Conservation (phyloP, 1,284 basidiomycete species). For the Cryptococcus sp. region DNA sequence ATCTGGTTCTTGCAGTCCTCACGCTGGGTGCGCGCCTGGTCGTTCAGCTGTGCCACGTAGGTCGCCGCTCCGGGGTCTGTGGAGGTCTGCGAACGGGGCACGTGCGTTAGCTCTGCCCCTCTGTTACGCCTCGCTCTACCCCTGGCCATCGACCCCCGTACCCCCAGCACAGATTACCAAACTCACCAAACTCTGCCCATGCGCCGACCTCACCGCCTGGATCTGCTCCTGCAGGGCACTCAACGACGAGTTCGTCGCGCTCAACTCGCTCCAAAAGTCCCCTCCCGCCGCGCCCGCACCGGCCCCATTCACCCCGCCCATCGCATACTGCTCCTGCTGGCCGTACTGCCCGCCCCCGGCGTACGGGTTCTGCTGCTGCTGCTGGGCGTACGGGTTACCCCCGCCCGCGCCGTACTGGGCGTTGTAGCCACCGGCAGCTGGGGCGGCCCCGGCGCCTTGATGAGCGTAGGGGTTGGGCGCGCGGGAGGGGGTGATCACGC, state of each 20-base stretch:
- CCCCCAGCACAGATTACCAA: background rate
- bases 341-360: constrained; percentile 30
- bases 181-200: constrained; percentile 41
- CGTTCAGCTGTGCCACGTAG: constrained; percentile 65
- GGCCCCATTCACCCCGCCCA: constrained; percentile 26
- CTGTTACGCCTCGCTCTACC: background rate
- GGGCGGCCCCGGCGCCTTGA: constrained; percentile 20
- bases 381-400: constrained; percentile 12
- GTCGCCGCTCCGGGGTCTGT: constrained; percentile 42
- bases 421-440: constrained; percentile 19
- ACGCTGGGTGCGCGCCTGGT: constrained; percentile 73
- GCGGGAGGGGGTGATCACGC: constrained; percentile 33
- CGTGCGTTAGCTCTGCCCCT: background rate
- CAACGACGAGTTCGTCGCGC: constrained; percentile 32
- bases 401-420: constrained; percentile 21
- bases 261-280: constrained; percentile 48
- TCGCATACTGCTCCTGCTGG: constrained; percentile 43
- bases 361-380: constrained; percentile 24
- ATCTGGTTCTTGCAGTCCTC: constrained; percentile 70
- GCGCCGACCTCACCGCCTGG: constrained; percentile 43
- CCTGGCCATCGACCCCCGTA: background rate
- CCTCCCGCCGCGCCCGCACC: constrained; percentile 22
- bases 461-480: constrained; percentile 40
- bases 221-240: constrained; percentile 46
- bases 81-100: constrained; percentile 30